Base-by-base conservation (phyloP, 768 basidiomycete species). In the Russula sp. region DNA sequence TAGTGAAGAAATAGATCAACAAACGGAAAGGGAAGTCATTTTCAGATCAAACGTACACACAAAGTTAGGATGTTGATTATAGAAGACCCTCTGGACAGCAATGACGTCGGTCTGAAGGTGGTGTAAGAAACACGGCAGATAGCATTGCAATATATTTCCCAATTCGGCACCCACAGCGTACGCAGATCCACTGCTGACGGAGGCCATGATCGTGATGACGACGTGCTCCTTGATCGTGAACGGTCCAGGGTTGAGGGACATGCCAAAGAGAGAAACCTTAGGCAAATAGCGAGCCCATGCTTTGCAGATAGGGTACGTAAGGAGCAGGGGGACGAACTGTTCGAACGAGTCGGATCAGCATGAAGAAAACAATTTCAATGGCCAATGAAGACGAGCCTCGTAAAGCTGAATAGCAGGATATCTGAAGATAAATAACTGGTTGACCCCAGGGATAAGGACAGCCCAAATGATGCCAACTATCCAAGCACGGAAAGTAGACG, bases 221-320 rank as follows among this genome's bases (percentile, higher is more conserved):
- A 84, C 84, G 73, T 86, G 85, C 70, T 89, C 88, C 74, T 91
- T 91, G 70, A 89, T 82, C 2, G 80, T 80, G 76, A 88, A 91
- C 3, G 81, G 85, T 20, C 89, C 88, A 16, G 85, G 85, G 67
- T 87, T 87, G 51, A 87, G 67, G 3, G 75, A 69, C 7, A 78
- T 40, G 9, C 84, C 84, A 45, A 84, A 78, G 20, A 86, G 71
- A 61, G 74, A 80, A 73, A 80, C 71, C 63, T 79, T 77, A 22
- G 84, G 85, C 35, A 87, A 39, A 40, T 80, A 62, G 32, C 74
- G 71, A 8, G 83, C 45, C 45, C 45, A 47, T 11, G n/a, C 7
- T 9, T 22, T 47, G 45, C 45, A n/a, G 45, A 47, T 47, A n/a
- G 45, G 45, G n/a, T 44, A 44, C 6, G 6, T 44, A 7, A 37